Conservation (phyloP, 2,329 filamentous ascomycete species). For the Stagonosporopsis tanaceti region DNA sequence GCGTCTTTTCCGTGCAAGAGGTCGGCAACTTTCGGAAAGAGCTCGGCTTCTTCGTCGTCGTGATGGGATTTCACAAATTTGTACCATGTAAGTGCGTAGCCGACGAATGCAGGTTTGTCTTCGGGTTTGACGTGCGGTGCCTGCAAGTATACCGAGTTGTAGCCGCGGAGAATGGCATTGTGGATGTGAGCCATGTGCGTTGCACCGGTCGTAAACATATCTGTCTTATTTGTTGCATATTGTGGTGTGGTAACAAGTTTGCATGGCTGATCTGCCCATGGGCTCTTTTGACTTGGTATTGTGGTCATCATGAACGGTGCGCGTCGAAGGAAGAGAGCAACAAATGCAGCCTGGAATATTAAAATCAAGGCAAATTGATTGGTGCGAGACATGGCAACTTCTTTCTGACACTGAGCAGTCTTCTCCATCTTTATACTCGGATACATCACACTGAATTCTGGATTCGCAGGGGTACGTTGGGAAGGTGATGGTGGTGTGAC, state of each 20-base stretch:
- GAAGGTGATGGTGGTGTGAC: conserved; percentile 17
- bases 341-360: conserved; percentile 16
- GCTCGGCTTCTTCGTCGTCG: conserved; percentile 47
- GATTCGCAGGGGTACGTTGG: background rate
- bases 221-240: conserved; percentile 43
- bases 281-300: conserved; percentile 18
- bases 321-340: conserved; percentile 19
- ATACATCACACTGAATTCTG: background rate
- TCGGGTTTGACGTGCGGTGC: conserved; percentile 40
- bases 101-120: conserved; percentile 48
- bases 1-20: conserved; percentile 32
- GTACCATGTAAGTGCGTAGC: conserved; percentile 47
- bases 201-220: conserved; percentile 46
- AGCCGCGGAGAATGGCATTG: conserved; percentile 52
- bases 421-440: background rate
- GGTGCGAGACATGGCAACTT: background rate
- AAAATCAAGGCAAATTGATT: conserved; percentile 15
- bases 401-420: too few relatives aligned
- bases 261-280: conserved; percentile 45
- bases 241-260: conserved; percentile 40
- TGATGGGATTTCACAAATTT: conserved; percentile 48
- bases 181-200: conserved; percentile 52
- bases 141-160: conserved; percentile 53
- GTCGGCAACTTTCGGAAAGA: conserved; percentile 47
- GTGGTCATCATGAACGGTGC: conserved; percentile 18